Conservation (phyloP, 805 yeast species). For the Wickerhamiella galacta region DNA sequence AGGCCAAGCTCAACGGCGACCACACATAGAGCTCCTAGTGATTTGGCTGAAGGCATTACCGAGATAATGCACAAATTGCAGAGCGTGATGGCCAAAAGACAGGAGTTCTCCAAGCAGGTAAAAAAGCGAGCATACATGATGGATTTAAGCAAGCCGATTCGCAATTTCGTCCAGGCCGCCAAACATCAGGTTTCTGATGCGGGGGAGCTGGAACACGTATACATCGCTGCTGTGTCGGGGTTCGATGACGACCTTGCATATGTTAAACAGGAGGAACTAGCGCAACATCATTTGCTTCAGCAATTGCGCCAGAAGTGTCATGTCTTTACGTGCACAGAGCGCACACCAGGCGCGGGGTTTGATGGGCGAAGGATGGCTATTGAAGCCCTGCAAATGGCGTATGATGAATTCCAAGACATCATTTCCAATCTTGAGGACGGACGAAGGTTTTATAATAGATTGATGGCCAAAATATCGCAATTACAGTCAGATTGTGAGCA, state of each 20-base stretch:
- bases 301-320: conserved; percentile 26
- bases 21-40: conserved; percentile 1
- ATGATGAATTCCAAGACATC: conserved; percentile 37
- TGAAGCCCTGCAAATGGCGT: conserved; percentile 35
- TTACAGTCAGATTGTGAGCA: no score
- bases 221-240: conserved; percentile 1
- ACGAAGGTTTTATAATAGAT: conserved; percentile 47
- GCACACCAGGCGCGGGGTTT: conserved; percentile 20
- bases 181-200: no score
- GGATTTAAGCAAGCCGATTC: conserved; percentile 4
- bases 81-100: conserved; percentile 1
- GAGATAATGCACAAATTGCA: conserved; percentile 1
- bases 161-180: conserved; percentile 1
- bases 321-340: conserved; percentile 26
- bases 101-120: not conserved
- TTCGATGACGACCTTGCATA: conserved; percentile 17
- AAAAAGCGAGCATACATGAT: not conserved
- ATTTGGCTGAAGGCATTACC: not conserved
- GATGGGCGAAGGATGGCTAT: conserved; percentile 32
- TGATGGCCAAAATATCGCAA: conserved; percentile 33
- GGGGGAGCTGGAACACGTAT: no score
- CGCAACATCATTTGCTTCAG: conserved; percentile 38
- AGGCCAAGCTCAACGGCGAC: no score
- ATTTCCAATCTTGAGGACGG: conserved; percentile 51
- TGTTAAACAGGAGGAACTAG: conserved; percentile 37